Conservation (phyloP, 768 basidiomycete genomes). For the Calocybe gangraenosa region DNA sequence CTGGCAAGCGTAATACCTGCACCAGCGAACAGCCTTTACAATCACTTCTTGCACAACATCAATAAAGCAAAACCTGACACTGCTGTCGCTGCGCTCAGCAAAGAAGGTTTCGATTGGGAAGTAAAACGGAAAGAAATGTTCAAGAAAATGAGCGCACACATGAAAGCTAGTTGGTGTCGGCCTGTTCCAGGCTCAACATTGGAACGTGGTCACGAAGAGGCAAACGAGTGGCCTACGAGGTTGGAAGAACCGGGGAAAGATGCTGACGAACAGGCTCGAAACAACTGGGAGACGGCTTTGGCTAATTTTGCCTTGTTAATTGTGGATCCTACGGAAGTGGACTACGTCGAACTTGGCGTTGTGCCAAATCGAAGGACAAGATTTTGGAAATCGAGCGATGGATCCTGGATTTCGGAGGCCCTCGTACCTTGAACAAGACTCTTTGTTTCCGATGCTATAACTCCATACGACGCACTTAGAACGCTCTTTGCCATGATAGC, state of each 20-base stretch:
- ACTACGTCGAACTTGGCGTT: constrained; percentile 59
- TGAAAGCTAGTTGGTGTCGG: constrained; percentile 72
- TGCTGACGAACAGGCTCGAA: constrained; percentile 37
- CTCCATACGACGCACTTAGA: neutral
- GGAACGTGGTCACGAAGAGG: constrained; percentile 48
- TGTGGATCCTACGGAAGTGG: constrained; percentile 67
- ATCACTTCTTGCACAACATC: constrained; percentile 25
- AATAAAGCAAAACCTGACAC: constrained; percentile 10
- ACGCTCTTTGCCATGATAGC: neutral
- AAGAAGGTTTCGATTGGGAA: constrained; percentile 63
- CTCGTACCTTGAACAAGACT: constrained; percentile 50
- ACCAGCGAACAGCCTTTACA: constrained; percentile 32
- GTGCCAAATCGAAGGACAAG: constrained; percentile 55
- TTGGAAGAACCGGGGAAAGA: constrained; percentile 45
- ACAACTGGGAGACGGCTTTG: constrained; percentile 50
- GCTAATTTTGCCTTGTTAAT: constrained; percentile 68
- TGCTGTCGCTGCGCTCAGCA: constrained; percentile 28
- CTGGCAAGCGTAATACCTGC: constrained; percentile 51
- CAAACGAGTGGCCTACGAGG: constrained; percentile 55
- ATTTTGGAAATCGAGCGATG: constrained; percentile 41
- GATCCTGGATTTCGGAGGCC: constrained; percentile 55
- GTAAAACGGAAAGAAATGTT: constrained; percentile 56
- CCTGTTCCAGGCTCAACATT: constrained; percentile 61
- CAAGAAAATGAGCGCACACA: constrained; percentile 48
- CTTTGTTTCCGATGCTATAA: neutral